Evolutionary conservation across 306 rosid genomes (phyloP).

Genomic region (Prinsepia uniflora): DNA sequence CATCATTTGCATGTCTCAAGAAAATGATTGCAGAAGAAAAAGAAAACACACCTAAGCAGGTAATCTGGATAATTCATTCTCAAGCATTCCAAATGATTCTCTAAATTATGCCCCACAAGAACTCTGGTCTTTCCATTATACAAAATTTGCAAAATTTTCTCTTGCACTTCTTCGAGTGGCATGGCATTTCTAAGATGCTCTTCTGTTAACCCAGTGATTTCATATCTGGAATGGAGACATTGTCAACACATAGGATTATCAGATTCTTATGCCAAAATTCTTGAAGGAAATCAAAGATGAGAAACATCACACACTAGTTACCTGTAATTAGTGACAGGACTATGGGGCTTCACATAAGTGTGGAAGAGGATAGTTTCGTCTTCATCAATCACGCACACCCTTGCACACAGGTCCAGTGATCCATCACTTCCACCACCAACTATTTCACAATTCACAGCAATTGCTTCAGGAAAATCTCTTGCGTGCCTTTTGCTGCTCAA

Average conservation of each 20-base stretch:
- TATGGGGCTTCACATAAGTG: conserved; percentile 54
- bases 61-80: conserved; percentile 59
- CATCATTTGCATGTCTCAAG: not conserved
- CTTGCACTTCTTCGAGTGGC: conserved; percentile 58
- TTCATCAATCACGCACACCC: conserved; percentile 69
- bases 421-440: conserved; percentile 92
- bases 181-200: conserved; percentile 63
- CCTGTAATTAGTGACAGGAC: conserved; percentile 65
- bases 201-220: conserved; percentile 66
- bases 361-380: conserved; percentile 67
- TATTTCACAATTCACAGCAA: conserved; percentile 84
- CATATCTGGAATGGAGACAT: conserved; percentile 60
- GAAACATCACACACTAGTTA: conserved; percentile 22
- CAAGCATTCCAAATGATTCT: conserved; percentile 71
- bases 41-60: conserved; percentile 50
- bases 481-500: conserved; percentile 25
- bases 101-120: conserved; percentile 82
- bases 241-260: conserved; percentile 5
- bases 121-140: conserved; percentile 69
- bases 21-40: not conserved
- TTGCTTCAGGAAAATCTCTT: conserved; percentile 38
- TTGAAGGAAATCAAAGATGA: conserved; percentile 23
- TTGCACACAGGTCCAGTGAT: conserved; percentile 68
- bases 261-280: not conserved
- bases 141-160: conserved; percentile 55